A percentile compares a stretch with the other conserved stretches of the same genome.
phyloP scores from a whole-genome alignment of 1,139 yeast species.

The Hansenula lynferdii region DNA sequence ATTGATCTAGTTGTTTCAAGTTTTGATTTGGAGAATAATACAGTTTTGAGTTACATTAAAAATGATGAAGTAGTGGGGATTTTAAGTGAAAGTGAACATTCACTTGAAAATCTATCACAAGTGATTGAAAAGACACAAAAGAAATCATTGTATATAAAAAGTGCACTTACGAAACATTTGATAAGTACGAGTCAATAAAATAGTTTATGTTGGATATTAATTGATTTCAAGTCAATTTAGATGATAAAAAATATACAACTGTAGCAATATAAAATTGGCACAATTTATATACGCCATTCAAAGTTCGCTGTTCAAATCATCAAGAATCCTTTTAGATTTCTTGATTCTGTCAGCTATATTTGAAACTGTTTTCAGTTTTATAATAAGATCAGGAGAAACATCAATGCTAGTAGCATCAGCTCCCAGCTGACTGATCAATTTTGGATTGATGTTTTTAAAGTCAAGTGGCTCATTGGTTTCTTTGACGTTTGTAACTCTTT shows the following conservation, averaged over 20 bases:
- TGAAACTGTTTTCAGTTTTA: slow-evolving; percentile 27
- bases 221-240: too few relatives aligned
- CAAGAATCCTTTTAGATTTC: slow-evolving; percentile 28
- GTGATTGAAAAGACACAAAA: slow-evolving; percentile 12
- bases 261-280: too few relatives aligned
- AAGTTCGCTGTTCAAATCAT: slow-evolving; percentile 16
- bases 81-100: slow-evolving; percentile 25
- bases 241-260: neutral
- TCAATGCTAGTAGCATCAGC: slow-evolving; percentile 28
- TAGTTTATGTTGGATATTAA: neutral
- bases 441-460: slow-evolving; percentile 20
- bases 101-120: slow-evolving; percentile 19
- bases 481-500: slow-evolving; percentile 17
- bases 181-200: neutral
- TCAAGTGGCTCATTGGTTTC: slow-evolving; percentile 16
- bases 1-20: slow-evolving; percentile 77
- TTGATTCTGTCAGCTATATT: slow-evolving; percentile 26
- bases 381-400: slow-evolving; percentile 28
- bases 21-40: slow-evolving; percentile 31
- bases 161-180: slow-evolving; percentile 11
- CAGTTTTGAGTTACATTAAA: slow-evolving; percentile 28
- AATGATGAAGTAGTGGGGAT: slow-evolving; percentile 30
- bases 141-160: slow-evolving; percentile 10
- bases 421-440: slow-evolving; percentile 20
- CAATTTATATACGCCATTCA: too few relatives aligned